Conservation (phyloP, 78 protist genomes). For the slime mould (Dictyostelium discoideum) region DNA sequence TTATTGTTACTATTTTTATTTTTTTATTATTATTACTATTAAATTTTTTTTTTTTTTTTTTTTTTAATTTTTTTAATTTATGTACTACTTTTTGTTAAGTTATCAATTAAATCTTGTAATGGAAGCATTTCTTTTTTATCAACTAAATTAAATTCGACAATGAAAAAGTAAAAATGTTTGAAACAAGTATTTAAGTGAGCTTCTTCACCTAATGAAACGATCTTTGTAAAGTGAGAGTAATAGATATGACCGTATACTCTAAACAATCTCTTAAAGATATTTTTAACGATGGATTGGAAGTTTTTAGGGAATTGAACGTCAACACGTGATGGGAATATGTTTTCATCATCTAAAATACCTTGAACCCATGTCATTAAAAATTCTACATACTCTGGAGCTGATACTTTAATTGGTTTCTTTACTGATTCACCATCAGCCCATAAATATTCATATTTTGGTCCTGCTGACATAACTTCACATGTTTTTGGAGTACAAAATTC, state of each 20-base stretch:
- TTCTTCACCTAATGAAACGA: constrained; percentile 90
- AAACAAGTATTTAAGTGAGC: constrained; percentile 92
- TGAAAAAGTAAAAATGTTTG: constrained; percentile 91
- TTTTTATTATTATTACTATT: not conserved
- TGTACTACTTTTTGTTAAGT: constrained; percentile 28
- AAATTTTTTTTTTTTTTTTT: not conserved
- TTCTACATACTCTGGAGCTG: constrained; percentile 98
- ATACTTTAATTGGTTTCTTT: constrained; percentile 93
- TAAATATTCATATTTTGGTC: constrained; percentile 94
- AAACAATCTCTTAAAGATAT: constrained; percentile 92
- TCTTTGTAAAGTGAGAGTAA: constrained; percentile 92
- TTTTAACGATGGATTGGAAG: constrained; percentile 86
- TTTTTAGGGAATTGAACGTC: constrained; percentile 95
- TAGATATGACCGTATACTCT: constrained; percentile 99
- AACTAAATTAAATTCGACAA: constrained; percentile 89
- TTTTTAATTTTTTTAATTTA: not conserved
- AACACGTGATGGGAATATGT: constrained; percentile 92
- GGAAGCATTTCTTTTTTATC: constrained; percentile 90
- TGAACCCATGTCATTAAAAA: constrained; percentile 98
- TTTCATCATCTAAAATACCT: constrained; percentile 94
- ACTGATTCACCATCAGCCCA: constrained; percentile 97
- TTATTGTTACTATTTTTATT: not conserved
- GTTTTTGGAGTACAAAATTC: constrained; percentile 96
- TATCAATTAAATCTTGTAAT: constrained; percentile 71
- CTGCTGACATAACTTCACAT: constrained; percentile 98